Evolutionary conservation across 2,329 filamentous ascomycete genomes (phyloP), one percentile per base, ranked within the genome.

Genomic region (Macroventuria anomochaeta): DNA sequence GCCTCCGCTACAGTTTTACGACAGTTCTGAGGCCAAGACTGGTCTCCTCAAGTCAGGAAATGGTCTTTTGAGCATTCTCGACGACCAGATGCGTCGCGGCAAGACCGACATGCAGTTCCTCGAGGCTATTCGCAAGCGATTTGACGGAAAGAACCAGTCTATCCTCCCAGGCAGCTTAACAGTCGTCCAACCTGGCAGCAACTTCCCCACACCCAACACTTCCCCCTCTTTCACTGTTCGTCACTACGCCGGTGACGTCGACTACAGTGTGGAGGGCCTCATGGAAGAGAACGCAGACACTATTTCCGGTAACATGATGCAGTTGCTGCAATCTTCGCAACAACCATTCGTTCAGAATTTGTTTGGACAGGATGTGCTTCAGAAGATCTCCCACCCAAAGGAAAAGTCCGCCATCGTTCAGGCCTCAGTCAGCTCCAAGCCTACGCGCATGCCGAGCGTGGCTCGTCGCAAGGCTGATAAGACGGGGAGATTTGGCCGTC

Each of bases 261-360:
- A 99, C 57, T 99, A 99, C 70, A 88, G 91, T 2, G 84, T 96
- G 56, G 88, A 88, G 64, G 91, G 91, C 5, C 79, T 99, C 18
- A 83, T 97, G 2, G 95, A 99, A 74, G 93, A 96, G 76, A 99
- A 99, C 62, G 91, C 93, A 46, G 95, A 99, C 73, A 86, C 96
- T 58, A 95, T 99, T 59, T 96, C 93, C 3, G 93, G 92, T 21
- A 95, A 99, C 74, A 80, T 99, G 65, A 91, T 99, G 82, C 97
- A 96, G 76, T 83, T 99, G 65, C 89, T 99, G 76, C 90, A 89
- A 67, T 87, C 87, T 4, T 93, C 91, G 53, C 93, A 90, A 76
- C 96, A 90, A 72, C 85, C 90, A 33, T 99, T 99, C 64, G 87
- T 99, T 13, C 82, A 88, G 26, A 89, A 93, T 42, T 85, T 99